phyloP scores from a whole-genome alignment of 2,329 filamentous ascomycete genomes.

The Lecanicillium sp. region DNA sequence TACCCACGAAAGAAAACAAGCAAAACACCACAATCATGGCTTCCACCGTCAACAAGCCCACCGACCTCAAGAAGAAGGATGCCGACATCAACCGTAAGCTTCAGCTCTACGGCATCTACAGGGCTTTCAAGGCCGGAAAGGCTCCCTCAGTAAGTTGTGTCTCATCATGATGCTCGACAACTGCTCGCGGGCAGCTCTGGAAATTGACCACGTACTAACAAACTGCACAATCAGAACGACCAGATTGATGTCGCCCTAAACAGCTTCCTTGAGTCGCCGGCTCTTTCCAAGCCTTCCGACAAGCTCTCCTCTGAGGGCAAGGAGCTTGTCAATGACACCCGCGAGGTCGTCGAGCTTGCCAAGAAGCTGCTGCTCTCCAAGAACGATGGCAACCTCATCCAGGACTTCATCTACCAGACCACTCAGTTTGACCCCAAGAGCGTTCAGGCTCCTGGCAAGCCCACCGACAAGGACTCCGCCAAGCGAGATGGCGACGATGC shows the following conservation, averaged over 20 bases:
- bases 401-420: constrained; percentile 96
- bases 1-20: background rate
- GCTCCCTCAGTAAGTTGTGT: constrained; percentile 65
- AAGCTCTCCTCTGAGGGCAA: constrained; percentile 79
- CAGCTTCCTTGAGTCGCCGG: constrained; percentile 67
- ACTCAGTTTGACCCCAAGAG: constrained; percentile 61
- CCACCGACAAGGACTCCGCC: constrained; percentile 66
- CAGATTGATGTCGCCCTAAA: constrained; percentile 94
- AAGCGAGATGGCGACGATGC: constrained; percentile 79
- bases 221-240: constrained; percentile 55
- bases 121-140: constrained; percentile 81
- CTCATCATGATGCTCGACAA: background rate
- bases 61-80: constrained; percentile 68
- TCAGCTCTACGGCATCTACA: constrained; percentile 84
- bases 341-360: constrained; percentile 72
- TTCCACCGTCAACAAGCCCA: constrained; percentile 61
- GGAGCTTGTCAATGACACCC: constrained; percentile 67
- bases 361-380: constrained; percentile 83
- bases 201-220: constrained; percentile 9
- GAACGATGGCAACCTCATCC: constrained; percentile 88
- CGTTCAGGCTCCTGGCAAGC: constrained; percentile 53
- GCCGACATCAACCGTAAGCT: constrained; percentile 87
- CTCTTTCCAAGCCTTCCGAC: constrained; percentile 60
- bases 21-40: constrained; percentile 13
- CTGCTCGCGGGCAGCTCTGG: no score